These are phyloP conservation scores for Tilletiopsis washingtonensis DNA, from an alignment of 1,284 basidiomycete genomes.

Conservation along the genomic window DNA sequence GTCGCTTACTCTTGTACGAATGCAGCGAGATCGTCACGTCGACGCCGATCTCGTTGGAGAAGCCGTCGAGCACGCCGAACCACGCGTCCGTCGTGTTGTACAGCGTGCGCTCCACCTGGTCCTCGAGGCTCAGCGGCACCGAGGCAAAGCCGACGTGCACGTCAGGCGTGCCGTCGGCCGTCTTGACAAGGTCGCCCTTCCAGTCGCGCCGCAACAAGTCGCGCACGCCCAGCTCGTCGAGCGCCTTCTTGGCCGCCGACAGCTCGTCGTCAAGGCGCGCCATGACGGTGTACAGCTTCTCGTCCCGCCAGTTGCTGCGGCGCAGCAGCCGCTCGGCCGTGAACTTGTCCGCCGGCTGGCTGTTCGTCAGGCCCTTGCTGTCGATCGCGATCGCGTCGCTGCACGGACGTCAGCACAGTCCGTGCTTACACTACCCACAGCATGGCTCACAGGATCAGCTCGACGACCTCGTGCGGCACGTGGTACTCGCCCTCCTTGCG, in stretches of 20 bases:
- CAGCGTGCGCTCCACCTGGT: constrained; percentile 40
- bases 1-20: background rate
- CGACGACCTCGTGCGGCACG: constrained; percentile 36
- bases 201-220: constrained; percentile 47
- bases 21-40: background rate
- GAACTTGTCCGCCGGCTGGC: constrained; percentile 11
- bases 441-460: constrained; percentile 24
- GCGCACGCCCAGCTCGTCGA: constrained; percentile 38
- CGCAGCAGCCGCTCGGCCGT: constrained; percentile 12
- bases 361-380: constrained; percentile 29
- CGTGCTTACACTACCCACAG: background rate
- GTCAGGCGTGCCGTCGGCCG: constrained; percentile 27
- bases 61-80: constrained; percentile 26
- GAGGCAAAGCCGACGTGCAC: constrained; percentile 47
- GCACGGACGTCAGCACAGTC: background rate
- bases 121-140: constrained; percentile 42
- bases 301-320: constrained; percentile 22
- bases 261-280: constrained; percentile 33
- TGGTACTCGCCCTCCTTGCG: constrained; percentile 26
- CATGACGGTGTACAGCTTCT: constrained; percentile 31
- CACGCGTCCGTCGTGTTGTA: constrained; percentile 26
- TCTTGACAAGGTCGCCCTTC: constrained; percentile 39
- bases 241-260: constrained; percentile 35
- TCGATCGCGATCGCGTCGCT: constrained; percentile 37
- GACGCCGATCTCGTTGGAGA: background rate